Evolutionary conservation across 176 grass and related monocot species (phyloP), one percentile per base, ranked within the genome.

Genomic region (Cocos nucifera): DNA sequence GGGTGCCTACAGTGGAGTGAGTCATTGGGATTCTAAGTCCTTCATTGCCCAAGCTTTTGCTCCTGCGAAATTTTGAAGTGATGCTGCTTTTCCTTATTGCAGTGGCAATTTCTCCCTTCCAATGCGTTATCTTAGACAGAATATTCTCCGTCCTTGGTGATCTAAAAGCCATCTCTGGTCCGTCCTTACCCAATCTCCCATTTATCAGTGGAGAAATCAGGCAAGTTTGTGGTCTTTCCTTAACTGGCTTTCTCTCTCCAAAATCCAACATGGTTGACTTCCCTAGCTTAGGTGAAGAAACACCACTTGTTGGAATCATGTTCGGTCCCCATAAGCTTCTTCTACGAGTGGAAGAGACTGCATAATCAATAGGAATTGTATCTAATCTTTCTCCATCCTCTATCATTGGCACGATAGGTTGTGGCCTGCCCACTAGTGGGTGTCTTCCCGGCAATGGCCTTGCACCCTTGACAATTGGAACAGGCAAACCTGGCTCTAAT

Each of bases 391-490:
- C 52, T 10, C 50, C 22, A 1, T 28, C 55, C 6, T 30, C 9
- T 64, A 62, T 85, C 29, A 55, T 23, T 29, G 62, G 71, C 4
- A 39, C 15, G 50, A 75, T 67, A 1, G 79, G 90, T 22, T 95
- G 77, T 5, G 90, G 90, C 6, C 80, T 95, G 67, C 82, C 77
- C 16, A 79, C 62, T 23, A 95, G 72, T 20, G 83, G 90, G 70
- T 89, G 86, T 8, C 90, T 79, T 0, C 90, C 90, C 0, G 86
- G 83, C 24, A 89, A 55, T 3, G 86, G 90, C 18, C 56, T 12
- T 20, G 81, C 85, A 9, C 84, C 87, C 19, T 85, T 57, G 73
- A 92, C 58, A 49, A 98, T 56, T 0, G 93, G 93, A 18, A 98
- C 84, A 0, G 93, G 87, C 29, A 80, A 86, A 1, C 50, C 79